A percentile compares a stretch with the other conserved stretches of the same genome.
Conservation (phyloP, 225 moss, liverwort and hornwort genomes). For the Thuidium tamariscinum region DNA sequence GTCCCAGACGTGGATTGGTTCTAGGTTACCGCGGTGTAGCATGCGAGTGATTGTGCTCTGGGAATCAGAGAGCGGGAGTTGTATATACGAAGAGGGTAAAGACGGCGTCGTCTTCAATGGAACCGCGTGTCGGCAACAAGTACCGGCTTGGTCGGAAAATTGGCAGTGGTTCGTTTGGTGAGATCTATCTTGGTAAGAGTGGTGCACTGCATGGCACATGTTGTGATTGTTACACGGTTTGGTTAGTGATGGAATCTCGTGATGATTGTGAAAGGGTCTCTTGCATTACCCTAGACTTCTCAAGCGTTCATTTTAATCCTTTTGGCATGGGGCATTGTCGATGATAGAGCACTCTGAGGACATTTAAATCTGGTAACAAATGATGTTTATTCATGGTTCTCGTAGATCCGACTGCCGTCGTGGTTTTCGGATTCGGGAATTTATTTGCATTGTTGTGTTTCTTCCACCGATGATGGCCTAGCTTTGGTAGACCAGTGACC, state of each 20-base stretch:
- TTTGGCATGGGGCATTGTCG: not conserved
- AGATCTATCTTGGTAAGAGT: slow-evolving; percentile 81
- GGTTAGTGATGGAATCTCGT: not conserved
- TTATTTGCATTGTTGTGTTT: not conserved
- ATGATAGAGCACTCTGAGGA: not conserved
- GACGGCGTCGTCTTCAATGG: not conserved
- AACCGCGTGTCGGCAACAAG: not conserved
- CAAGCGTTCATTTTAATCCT: not conserved
- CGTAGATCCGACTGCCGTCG: not conserved
- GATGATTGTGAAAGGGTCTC: not conserved
- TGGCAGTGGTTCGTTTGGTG: slow-evolving; percentile 85
- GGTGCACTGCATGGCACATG: not conserved
- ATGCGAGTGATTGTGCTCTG: slow-evolving; percentile 10
- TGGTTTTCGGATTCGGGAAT: not conserved
- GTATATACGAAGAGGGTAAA: not conserved
- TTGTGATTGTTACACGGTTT: not conserved
- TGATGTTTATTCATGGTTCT: not conserved
- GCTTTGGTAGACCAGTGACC: not conserved
- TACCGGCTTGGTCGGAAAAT: slow-evolving; percentile 89
- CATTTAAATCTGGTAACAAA: not conserved
- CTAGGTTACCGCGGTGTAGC: slow-evolving; percentile 7
- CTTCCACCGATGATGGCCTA: not conserved
- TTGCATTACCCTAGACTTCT: not conserved
- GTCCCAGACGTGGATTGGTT: not conserved
- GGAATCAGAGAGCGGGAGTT: not conserved